These are phyloP conservation scores for Penicillium samsonianum DNA, from an alignment of 495 filamentous ascomycete genomes.

Conservation along the genomic window DNA sequence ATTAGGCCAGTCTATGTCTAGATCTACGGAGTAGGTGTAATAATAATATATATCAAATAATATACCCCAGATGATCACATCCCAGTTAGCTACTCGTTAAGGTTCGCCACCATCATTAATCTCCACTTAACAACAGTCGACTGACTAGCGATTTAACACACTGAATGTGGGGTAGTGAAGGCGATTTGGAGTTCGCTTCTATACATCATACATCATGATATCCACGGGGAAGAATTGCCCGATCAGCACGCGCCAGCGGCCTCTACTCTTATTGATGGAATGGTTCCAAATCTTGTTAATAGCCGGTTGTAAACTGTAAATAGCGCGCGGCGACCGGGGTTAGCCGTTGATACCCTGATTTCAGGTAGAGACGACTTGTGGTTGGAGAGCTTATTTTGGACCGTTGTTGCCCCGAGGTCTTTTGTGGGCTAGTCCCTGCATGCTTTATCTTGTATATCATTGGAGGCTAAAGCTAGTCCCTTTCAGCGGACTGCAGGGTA, in stretches of 20 bases:
- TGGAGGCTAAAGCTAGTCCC: not conserved
- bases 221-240: not conserved
- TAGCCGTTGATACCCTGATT: conserved; percentile 18
- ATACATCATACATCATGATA: not conserved
- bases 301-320: conserved; percentile 10
- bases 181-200: not conserved
- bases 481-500: not conserved
- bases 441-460: not conserved
- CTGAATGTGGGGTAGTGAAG: not conserved
- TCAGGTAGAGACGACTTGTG: not conserved
- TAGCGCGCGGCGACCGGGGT: conserved; percentile 9
- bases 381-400: not conserved
- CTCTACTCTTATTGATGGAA: not conserved
- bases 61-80: not conserved
- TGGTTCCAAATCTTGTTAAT: not conserved
- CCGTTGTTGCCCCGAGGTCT: not conserved
- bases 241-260: not conserved
- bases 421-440: not conserved
- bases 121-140: not conserved
- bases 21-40: not conserved
- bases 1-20: not conserved
- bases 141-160: not conserved
- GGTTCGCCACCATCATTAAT: not conserved
- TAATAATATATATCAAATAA: not conserved
- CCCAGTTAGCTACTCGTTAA: not conserved